These are phyloP conservation scores for Knoxdaviesia capensis DNA, from an alignment of 2,329 filamentous ascomycete species.

Conservation along the genomic window DNA sequence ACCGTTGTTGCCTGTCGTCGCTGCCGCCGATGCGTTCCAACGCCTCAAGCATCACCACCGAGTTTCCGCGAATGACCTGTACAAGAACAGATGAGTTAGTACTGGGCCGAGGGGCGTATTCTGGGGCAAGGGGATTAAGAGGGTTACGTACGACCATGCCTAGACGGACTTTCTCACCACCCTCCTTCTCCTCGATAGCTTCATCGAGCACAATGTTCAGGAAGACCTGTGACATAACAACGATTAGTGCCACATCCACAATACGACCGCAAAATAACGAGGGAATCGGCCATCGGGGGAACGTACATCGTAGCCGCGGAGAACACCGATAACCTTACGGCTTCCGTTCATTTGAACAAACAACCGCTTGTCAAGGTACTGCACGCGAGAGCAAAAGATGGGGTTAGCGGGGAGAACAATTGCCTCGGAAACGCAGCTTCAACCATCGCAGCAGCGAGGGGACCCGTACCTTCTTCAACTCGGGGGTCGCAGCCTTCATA, in stretches of 20 bases:
- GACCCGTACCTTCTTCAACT: constrained; percentile 74
- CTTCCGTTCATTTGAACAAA: constrained; percentile 97
- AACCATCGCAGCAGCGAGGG: background rate
- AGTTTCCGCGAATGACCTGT: constrained; percentile 89
- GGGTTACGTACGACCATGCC: constrained; percentile 65
- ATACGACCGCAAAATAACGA: background rate
- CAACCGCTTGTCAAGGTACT: constrained; percentile 99
- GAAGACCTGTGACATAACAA: constrained; percentile 50
- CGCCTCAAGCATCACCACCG: constrained; percentile 92
- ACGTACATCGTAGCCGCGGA: constrained; percentile 88
- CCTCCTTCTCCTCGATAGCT: constrained; percentile 82
- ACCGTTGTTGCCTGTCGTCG: constrained; percentile 22
- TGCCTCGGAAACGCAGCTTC: background rate
- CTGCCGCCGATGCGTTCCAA: constrained; percentile 47
- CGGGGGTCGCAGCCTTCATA: constrained; percentile 97
- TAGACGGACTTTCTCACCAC: constrained; percentile 72
- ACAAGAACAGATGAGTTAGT: constrained; percentile 8
- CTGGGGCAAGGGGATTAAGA: background rate
- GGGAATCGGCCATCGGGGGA: background rate
- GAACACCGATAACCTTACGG: constrained; percentile 84
- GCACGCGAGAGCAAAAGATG: constrained; percentile 2
- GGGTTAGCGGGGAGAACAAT: constrained; percentile 9
- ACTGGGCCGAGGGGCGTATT: background rate
- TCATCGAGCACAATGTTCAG: constrained; percentile 96
- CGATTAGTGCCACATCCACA: background rate